phyloP scores from a whole-genome alignment of 2,329 filamentous ascomycete genomes.

The Fusarium penzigii region DNA sequence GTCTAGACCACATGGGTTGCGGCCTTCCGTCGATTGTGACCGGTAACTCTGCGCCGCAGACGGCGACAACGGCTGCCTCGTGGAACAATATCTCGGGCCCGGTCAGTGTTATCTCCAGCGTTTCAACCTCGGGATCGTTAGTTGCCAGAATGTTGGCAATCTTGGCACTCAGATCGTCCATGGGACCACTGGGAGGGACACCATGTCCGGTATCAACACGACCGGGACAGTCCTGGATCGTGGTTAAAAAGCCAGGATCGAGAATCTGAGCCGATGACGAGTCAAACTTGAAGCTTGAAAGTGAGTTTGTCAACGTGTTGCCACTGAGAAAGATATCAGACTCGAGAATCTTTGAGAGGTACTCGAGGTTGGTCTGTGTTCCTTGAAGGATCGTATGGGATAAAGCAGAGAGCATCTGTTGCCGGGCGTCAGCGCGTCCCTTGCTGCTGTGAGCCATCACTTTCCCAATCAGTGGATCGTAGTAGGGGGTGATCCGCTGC shows the following conservation, averaged over 20 bases:
- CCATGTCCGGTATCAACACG: conserved; percentile 58
- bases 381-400: conserved; percentile 45
- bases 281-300: conserved; percentile 49
- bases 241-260: conserved; percentile 56
- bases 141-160: conserved; percentile 62
- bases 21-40: conserved; percentile 48
- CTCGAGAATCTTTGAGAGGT: conserved; percentile 51
- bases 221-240: conserved; percentile 60
- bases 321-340: conserved; percentile 48
- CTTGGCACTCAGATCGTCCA: conserved; percentile 60
- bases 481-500: conserved; percentile 55
- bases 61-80: conserved; percentile 52
- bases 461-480: conserved; percentile 60
- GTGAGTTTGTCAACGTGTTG: conserved; percentile 57
- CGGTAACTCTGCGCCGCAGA: conserved; percentile 58
- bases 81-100: conserved; percentile 61
- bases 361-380: conserved; percentile 58
- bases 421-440: conserved; percentile 36
- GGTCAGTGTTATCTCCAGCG: conserved; percentile 60
- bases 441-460: conserved; percentile 51
- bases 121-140: conserved; percentile 52
- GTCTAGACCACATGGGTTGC: neutral
- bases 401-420: conserved; percentile 45
- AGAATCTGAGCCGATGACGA: conserved; percentile 57
- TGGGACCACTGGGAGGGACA: conserved; percentile 60